Base-by-base conservation (phyloP, 768 basidiomycete genomes). In the Pulveroboletus ravenelii region DNA sequence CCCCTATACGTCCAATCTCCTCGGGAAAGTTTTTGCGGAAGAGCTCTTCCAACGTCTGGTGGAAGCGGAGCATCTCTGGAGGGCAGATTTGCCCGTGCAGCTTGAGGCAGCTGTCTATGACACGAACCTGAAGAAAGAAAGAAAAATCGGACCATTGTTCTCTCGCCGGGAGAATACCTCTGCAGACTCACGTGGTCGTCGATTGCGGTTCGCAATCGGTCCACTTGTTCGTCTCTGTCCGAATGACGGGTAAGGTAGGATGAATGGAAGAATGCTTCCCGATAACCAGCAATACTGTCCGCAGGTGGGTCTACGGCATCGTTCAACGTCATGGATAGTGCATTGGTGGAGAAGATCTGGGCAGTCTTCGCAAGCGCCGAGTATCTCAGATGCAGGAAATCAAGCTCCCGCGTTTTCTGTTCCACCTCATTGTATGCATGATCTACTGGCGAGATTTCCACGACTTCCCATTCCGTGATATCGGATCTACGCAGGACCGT, bases 401-500 rank as follows among this genome's bases (percentile, higher is more conserved):
- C 75, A 34, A 95, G 75, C 60, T 92, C 93, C 61, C 82, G 82
- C 0, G 87, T 89, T 66, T 87, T 90, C 54, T 77, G 74, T 57
- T 87, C 81, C 20, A 98, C 83, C 52, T 94, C 93, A 25, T 78
- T 74, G 8, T 95, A 71, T 1, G 94, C 93, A 46, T 77, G 85
- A 58, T 92, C 85, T 17, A 96, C 72, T 0, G 95, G 93, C 2
- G 91, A 90, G 41, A 95, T 82, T 64, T 94, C 88, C 45, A 81
- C 73, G 17, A 85, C 71, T 39, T 84, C 79, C 39, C 82, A 69
- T 34, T 78, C 81, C 29, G 91, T 73, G 38, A 97, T 81, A 62
- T 96, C 93, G 1, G 91, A 93, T 20, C 95, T 81, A 30, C 89
- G 82, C 34, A 97, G 78, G 3, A 97, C 88, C 0, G 93, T 93